A percentile compares a stretch with the other conserved stretches of the same genome.
Conservation (phyloP, 805 yeast species). For the Lachancea cidri region DNA sequence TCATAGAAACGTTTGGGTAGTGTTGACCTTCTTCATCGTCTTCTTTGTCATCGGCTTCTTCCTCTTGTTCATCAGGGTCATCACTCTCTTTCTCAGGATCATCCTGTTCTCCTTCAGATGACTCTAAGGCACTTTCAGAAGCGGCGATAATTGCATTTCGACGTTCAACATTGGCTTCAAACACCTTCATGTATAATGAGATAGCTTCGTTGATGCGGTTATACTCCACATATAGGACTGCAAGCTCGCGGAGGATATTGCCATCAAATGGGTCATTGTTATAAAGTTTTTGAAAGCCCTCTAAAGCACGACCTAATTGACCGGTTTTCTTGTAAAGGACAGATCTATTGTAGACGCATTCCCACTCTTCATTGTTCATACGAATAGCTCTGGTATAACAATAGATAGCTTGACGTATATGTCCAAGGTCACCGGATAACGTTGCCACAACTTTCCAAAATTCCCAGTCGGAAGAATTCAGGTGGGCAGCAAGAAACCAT, state of each 20-base stretch:
- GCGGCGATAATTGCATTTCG: slow-evolving; percentile 33
- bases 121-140: slow-evolving; percentile 28
- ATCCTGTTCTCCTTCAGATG: slow-evolving; percentile 28
- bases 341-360: slow-evolving; percentile 59
- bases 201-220: slow-evolving; percentile 70
- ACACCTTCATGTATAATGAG: slow-evolving; percentile 56
- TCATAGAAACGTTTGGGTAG: slow-evolving; percentile 28
- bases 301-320: slow-evolving; percentile 66
- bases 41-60: slow-evolving; percentile 15
- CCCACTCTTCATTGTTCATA: slow-evolving; percentile 45
- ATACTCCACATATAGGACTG: slow-evolving; percentile 44
- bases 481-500: slow-evolving; percentile 78
- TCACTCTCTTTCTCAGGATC: slow-evolving; percentile 16
- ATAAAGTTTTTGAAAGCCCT: slow-evolving; percentile 60
- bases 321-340: slow-evolving; percentile 60
- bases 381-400: slow-evolving; percentile 67
- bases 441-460: slow-evolving; percentile 79
- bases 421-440: slow-evolving; percentile 58
- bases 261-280: slow-evolving; percentile 54
- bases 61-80: slow-evolving; percentile 12
- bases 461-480: slow-evolving; percentile 67
- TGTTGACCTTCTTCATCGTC: slow-evolving; percentile 22
- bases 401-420: slow-evolving; percentile 68
- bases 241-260: slow-evolving; percentile 55
- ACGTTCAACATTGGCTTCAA: slow-evolving; percentile 51